phyloP scores from a whole-genome alignment of 306 rosid genomes.

The Castanea crenata region DNA sequence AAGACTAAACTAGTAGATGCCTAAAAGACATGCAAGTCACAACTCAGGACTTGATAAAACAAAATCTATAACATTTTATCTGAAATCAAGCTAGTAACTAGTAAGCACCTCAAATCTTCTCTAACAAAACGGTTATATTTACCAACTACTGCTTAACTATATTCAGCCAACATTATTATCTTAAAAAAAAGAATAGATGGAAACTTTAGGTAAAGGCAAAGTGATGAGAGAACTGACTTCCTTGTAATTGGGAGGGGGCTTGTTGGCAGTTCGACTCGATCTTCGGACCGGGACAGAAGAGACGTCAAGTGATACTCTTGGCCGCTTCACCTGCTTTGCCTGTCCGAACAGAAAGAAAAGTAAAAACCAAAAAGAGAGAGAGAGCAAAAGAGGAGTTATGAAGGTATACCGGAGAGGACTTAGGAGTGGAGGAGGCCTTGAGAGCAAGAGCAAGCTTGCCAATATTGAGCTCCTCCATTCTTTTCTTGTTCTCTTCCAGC shows the following conservation, averaged over 20 bases:
- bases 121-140: not conserved
- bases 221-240: constrained; percentile 28
- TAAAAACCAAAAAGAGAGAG: not conserved
- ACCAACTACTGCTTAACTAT: not conserved
- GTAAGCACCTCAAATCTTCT: not conserved
- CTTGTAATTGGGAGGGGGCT: constrained; percentile 40
- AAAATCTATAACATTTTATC: not conserved
- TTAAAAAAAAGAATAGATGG: too few relatives aligned
- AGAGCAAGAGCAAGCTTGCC: constrained; percentile 37
- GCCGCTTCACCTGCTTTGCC: constrained; percentile 33
- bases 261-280: constrained; percentile 35
- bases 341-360: not conserved
- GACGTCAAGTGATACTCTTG: constrained; percentile 16
- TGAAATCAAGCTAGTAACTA: not conserved
- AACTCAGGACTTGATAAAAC: not conserved
- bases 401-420: constrained; percentile 37
- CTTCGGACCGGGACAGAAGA: constrained; percentile 37
- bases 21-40: not conserved
- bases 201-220: too few relatives aligned
- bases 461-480: constrained; percentile 56
- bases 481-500: constrained; percentile 46
- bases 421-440: constrained; percentile 31
- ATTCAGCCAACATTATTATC: not conserved
- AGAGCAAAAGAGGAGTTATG: not conserved
- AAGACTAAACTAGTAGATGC: not conserved